These are phyloP conservation scores for Amaranthus tricolor DNA, from an alignment of 179 eudicot species.

Conservation along the genomic window DNA sequence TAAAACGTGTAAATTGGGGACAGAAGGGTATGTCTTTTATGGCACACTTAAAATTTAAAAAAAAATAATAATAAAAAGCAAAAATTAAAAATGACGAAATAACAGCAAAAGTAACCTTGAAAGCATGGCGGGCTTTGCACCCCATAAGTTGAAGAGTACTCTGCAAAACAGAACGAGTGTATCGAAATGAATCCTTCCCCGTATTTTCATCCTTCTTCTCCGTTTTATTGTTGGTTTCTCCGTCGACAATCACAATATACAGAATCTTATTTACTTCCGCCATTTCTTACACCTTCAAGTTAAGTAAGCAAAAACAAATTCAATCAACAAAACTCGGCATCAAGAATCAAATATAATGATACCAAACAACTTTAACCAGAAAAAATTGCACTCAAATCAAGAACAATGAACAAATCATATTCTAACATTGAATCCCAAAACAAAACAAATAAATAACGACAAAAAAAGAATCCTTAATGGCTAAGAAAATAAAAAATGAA, in stretches of 20 bases:
- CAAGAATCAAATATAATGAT: too few relatives aligned
- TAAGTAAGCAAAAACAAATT: not conserved
- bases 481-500: not conserved
- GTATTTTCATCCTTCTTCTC: conserved; percentile 20
- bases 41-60: not conserved
- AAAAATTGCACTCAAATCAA: too few relatives aligned
- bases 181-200: conserved; percentile 59
- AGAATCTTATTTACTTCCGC: conserved; percentile 60
- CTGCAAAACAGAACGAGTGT: conserved; percentile 87
- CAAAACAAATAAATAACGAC: not conserved
- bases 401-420: not conserved
- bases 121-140: conserved; percentile 95
- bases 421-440: not conserved
- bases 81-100: not conserved
- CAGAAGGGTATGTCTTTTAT: not conserved
- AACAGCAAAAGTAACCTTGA: conserved; percentile 51
- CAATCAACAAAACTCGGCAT: not conserved
- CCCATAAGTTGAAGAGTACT: conserved; percentile 96
- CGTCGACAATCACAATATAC: conserved; percentile 79
- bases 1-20: not conserved
- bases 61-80: not conserved
- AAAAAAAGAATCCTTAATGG: not conserved
- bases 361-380: too few relatives aligned
- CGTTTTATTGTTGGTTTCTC: conserved; percentile 35
- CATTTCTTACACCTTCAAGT: conserved; percentile 30